Percentiles rank a stretch among this genome's conserved stretches.
phyloP scores from a whole-genome alignment of 768 basidiomycete species.

The Suillus americanus region DNA sequence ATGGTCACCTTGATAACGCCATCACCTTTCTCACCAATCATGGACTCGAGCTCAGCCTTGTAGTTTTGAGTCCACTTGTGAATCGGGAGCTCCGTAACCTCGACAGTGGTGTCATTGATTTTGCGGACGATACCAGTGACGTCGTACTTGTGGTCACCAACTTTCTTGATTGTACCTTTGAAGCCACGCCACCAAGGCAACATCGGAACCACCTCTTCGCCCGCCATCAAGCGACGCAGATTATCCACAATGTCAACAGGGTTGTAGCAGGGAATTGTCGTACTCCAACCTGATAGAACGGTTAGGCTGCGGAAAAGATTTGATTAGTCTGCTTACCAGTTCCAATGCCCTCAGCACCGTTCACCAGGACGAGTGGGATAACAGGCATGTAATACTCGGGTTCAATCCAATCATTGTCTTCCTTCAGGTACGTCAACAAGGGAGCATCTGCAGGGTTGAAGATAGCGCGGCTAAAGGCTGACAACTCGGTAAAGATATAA shows the following conservation, averaged over 20 bases:
- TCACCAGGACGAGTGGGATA: conserved; percentile 84
- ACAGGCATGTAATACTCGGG: conserved; percentile 94
- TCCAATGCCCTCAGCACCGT: conserved; percentile 97
- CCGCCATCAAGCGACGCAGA: conserved; percentile 81
- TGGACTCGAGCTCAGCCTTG: conserved; percentile 87
- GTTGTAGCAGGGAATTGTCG: conserved; percentile 88
- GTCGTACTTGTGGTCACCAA: conserved; percentile 84
- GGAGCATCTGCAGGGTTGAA: conserved; percentile 87
- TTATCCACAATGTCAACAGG: conserved; percentile 89
- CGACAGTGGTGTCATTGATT: conserved; percentile 83
- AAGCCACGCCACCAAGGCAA: conserved; percentile 98
- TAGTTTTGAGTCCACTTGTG: conserved; percentile 93
- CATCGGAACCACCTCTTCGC: conserved; percentile 83
- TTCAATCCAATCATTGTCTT: conserved; percentile 85
- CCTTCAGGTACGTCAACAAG: conserved; percentile 78
- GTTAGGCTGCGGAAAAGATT: not conserved
- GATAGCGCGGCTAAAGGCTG: conserved; percentile 68
- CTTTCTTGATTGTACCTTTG: conserved; percentile 80
- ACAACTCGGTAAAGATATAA: conserved; percentile 90
- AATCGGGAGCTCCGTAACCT: conserved; percentile 94
- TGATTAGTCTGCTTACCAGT: conserved; percentile 59
- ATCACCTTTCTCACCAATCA: conserved; percentile 86
- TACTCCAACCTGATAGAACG: conserved; percentile 80
- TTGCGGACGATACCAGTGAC: conserved; percentile 73
- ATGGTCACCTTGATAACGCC: conserved; percentile 71